A percentile compares a stretch with the other conserved stretches of the same genome.
Evolutionary conservation across 148 eudicot genomes (phyloP).

Genomic region (Mesembryanthemum crystallinum): DNA sequence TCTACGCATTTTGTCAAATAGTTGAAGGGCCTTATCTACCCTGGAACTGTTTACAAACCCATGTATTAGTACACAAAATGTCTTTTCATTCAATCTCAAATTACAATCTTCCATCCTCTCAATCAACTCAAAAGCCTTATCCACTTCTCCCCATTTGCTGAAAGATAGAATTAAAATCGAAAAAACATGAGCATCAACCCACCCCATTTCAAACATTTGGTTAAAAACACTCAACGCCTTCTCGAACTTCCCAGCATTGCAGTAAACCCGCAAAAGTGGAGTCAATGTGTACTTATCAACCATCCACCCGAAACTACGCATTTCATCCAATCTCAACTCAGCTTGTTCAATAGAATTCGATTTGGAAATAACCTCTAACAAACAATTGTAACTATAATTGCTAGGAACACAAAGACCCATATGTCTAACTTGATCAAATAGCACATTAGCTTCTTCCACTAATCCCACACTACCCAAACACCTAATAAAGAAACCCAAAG

Average conservation of each 20-base stretch:
- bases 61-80: constrained; percentile 59
- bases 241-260: constrained; percentile 59
- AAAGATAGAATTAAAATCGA: constrained; percentile 59
- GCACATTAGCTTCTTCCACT: constrained; percentile 54
- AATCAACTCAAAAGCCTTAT: constrained; percentile 66
- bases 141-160: constrained; percentile 73
- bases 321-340: constrained; percentile 67
- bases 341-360: constrained; percentile 35
- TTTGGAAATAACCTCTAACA: constrained; percentile 67
- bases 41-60: constrained; percentile 63
- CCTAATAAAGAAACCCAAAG: constrained; percentile 66
- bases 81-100: constrained; percentile 63
- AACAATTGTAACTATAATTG: constrained; percentile 62
- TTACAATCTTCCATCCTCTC: constrained; percentile 52
- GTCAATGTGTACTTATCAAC: constrained; percentile 73
- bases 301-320: constrained; percentile 46
- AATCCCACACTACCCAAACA: constrained; percentile 62
- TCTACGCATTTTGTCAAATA: constrained; percentile 57
- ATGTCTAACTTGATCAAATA: constrained; percentile 60
- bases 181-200: constrained; percentile 58
- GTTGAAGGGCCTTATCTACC: constrained; percentile 60
- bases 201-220: constrained; percentile 49
- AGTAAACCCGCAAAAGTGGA: constrained; percentile 66
- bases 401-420: constrained; percentile 52
- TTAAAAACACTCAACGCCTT: constrained; percentile 61